Evolutionary conservation across 2,329 filamentous ascomycete species (phyloP).

Genomic region (Diaporthe helianthi): DNA sequence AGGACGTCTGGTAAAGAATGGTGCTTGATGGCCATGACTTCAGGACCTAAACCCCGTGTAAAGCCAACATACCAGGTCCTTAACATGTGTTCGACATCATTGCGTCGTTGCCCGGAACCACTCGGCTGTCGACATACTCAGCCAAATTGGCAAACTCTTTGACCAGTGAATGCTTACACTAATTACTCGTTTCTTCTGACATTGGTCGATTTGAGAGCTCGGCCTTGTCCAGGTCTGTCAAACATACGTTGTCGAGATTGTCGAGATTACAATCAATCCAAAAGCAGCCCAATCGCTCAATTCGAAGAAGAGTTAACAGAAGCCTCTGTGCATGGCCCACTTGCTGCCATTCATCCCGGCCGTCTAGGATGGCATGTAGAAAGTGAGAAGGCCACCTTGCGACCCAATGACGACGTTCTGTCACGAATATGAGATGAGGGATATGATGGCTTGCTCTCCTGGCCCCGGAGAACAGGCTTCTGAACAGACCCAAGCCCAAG

Average conservation of each 20-base stretch:
- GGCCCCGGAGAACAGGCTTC: neutral
- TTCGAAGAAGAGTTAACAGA: neutral
- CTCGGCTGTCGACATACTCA: neutral
- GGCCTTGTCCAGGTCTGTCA: neutral
- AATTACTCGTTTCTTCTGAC: neutral
- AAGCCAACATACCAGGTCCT: neutral
- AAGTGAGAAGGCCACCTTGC: too few relatives aligned
- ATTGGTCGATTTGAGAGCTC: neutral
- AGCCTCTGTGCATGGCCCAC: too few relatives aligned
- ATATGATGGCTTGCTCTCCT: too few relatives aligned
- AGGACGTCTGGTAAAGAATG: neutral
- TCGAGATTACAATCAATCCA: too few relatives aligned
- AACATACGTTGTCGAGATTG: neutral
- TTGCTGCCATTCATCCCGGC: neutral
- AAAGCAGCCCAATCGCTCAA: neutral
- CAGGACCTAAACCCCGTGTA: neutral
- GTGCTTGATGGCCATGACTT: neutral
- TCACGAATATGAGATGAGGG: neutral
- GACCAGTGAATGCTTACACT: neutral
- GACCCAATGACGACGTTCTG: neutral
- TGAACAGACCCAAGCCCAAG: too few relatives aligned
- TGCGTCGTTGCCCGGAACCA: neutral
- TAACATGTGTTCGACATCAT: neutral
- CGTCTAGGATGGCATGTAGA: too few relatives aligned
- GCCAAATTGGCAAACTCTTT: neutral